A percentile compares a stretch with the other conserved stretches of the same genome.
Evolutionary conservation across 2,329 filamentous ascomycete genomes (phyloP).

Genomic region (Verticillium longisporum): DNA sequence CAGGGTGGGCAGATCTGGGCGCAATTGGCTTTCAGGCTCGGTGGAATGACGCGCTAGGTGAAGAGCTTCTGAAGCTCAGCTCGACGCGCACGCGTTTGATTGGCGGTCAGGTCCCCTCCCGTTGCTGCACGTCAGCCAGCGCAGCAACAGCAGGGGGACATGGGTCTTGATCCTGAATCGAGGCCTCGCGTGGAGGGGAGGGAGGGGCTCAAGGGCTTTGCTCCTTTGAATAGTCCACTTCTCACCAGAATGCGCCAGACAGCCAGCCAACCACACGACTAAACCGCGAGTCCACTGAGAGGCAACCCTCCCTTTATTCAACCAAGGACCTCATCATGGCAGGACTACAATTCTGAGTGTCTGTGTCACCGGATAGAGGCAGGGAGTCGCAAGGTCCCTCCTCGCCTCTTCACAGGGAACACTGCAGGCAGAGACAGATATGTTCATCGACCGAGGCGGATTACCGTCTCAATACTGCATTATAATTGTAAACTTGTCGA

Average conservation of each 20-base stretch:
- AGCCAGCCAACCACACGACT: no score
- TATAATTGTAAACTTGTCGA: constrained; percentile 31
- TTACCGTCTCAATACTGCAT: background rate
- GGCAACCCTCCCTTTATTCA: no score
- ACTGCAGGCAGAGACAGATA: no score
- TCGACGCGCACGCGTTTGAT: constrained; percentile 11
- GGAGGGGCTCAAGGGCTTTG: background rate
- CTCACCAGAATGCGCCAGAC: no score
- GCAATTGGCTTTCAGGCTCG: background rate
- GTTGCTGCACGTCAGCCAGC: constrained; percentile 4
- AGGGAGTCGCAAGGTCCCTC: no score
- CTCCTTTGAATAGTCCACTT: no score
- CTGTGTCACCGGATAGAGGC: no score
- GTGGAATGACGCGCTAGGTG: constrained; percentile 11
- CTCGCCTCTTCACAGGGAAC: no score
- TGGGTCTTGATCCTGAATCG: background rate
- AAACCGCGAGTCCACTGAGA: no score
- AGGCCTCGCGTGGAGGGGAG: background rate
- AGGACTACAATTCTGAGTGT: no score
- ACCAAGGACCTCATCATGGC: no score
- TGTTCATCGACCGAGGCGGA: no score
- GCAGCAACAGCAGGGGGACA: background rate
- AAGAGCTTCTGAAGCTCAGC: background rate
- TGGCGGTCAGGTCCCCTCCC: constrained; percentile 5
- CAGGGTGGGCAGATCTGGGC: background rate